These are phyloP conservation scores for Carpinus viminea DNA, from an alignment of 306 rosid species.

Conservation along the genomic window DNA sequence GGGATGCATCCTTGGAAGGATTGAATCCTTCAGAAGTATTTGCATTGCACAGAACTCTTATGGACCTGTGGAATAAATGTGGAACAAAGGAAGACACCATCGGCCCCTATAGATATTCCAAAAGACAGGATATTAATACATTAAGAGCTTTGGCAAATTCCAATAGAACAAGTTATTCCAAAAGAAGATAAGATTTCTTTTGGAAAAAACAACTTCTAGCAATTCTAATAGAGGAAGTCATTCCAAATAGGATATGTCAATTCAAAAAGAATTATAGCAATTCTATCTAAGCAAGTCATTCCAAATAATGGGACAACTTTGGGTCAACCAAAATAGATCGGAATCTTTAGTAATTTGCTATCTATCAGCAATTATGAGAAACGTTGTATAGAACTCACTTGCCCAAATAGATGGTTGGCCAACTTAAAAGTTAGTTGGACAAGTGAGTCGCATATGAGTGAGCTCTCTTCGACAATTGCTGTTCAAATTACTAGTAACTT, in stretches of 20 bases:
- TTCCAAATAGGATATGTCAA: not conserved
- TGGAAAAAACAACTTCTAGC: not conserved
- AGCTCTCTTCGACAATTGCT: too few species aligned
- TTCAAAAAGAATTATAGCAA: not conserved
- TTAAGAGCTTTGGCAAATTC: not conserved
- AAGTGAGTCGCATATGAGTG: too few species aligned
- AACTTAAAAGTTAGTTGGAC: too few species aligned
- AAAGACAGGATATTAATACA: not conserved
- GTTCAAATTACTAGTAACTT: too few species aligned
- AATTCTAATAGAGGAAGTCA: not conserved
- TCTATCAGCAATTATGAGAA: too few species aligned
- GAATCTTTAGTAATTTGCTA: too few species aligned
- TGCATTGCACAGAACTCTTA: constrained; percentile 67
- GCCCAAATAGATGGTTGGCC: too few species aligned
- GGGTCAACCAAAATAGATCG: too few species aligned
- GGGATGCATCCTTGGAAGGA: constrained; percentile 53
- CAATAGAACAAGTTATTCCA: not conserved
- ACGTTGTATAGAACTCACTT: too few species aligned
- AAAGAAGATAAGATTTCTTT: not conserved
- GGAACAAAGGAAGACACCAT: constrained; percentile 37
- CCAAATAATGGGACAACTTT: too few species aligned
- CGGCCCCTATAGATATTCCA: constrained; percentile 43
- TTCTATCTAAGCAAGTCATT: too few species aligned
- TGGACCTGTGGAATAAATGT: constrained; percentile 46
- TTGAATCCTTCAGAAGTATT: constrained; percentile 66